Evolutionary conservation across 176 grass and related monocot species (phyloP), one percentile per base, ranked within the genome.

Genomic region (Rhynchospora tenuis): DNA sequence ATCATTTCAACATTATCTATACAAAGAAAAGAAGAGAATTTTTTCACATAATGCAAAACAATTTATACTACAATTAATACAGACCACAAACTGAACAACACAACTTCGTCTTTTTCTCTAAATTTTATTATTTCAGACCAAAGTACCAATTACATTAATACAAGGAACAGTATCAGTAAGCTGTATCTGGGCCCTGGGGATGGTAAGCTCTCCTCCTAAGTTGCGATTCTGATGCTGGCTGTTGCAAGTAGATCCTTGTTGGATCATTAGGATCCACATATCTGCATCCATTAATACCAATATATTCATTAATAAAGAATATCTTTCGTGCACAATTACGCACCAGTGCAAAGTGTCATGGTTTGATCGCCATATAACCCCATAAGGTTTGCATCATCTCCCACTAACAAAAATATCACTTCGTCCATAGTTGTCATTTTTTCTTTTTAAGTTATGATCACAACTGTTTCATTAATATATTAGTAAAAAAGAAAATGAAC

Each of bases 181-280:
- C 81, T 0, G 86, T 43, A 6, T 88, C 90, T 48, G 87, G 84
- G 15, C 91, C 80, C 8, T 90, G 89, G 6, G 89, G 84, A 44
- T 92, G 86, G 79, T 99, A 99, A 67, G 92, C 89, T 88, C 96
- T 99, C 88, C 96, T 93, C 86, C 96, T 99, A 4, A 99, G 84
- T 83, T 99, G 93, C 42, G 96, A 99, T 80, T 95, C 96, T 13
- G 92, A 69, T 1, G 93, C 81, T 15, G 96, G 96, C 61, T 99
- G 96, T 91, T 99, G 96, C 86, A 99, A 88, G 86, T 89, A 99
- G 42, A 99, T 99, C 85, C 90, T 99, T 27, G 96, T 95, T 55
- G 96, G 96, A 45, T 99, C 96, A 54, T 92, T 90, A 15, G 96
- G 96, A 85, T 99, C 96, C 13, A 99, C 96, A 7, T 99, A 99